phyloP scores from a whole-genome alignment of 2,329 filamentous ascomycete genomes.

The Apiospora marii region DNA sequence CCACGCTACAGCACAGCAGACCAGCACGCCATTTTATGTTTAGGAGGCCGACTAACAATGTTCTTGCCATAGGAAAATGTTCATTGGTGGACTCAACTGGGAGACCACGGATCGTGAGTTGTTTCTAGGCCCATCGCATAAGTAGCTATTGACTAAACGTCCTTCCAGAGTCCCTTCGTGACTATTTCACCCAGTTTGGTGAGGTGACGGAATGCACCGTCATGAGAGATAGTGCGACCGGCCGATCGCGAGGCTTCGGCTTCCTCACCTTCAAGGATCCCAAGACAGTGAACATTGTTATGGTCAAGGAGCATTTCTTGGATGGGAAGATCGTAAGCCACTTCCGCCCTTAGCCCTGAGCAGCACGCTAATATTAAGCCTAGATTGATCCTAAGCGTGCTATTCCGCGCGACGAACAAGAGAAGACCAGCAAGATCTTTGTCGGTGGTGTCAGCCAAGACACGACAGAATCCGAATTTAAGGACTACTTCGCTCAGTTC shows the following conservation, averaged over 20 bases:
- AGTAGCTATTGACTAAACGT: conserved; percentile 30
- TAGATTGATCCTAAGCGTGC: conserved; percentile 98
- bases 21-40: conserved; percentile 3
- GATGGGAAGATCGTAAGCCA: conserved; percentile 96
- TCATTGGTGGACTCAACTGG: conserved; percentile 98
- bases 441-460: conserved; percentile 98
- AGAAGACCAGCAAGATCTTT: conserved; percentile 98
- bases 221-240: conserved; percentile 96
- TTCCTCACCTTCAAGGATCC: conserved; percentile 98
- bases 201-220: conserved; percentile 98
- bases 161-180: conserved; percentile 83
- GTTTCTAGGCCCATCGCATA: conserved; percentile 1
- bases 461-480: conserved; percentile 94
- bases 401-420: conserved; percentile 96
- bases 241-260: conserved; percentile 93
- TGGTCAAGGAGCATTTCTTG: conserved; percentile 99
- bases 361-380: not conserved
- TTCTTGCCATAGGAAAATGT: conserved; percentile 85
- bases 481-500: conserved; percentile 96
- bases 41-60: conserved; percentile 16
- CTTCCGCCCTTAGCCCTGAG: not conserved
- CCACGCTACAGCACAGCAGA: not conserved
- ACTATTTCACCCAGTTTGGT: conserved; percentile 98
- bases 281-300: conserved; percentile 97
- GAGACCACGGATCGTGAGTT: conserved; percentile 95